Evolutionary conservation across 345 rosid species (phyloP).

Genomic region (Eucalyptus fibrosa): DNA sequence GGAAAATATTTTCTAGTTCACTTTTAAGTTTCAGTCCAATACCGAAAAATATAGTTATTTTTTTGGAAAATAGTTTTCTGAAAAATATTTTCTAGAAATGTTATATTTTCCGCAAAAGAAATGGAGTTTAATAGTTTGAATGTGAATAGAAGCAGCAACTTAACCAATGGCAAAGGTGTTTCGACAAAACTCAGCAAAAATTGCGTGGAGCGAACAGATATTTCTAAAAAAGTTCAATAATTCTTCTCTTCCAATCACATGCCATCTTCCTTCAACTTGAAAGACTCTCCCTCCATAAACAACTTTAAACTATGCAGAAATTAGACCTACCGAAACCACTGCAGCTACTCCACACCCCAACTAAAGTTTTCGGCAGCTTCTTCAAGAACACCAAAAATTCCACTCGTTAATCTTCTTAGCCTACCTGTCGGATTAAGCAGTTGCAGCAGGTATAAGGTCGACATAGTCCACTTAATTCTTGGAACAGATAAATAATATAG

Average conservation of each 20-base stretch:
- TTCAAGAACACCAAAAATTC: background rate
- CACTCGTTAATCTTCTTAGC: background rate
- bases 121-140: background rate
- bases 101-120: too few species aligned
- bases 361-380: background rate
- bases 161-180: background rate
- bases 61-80: too few species aligned
- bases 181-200: background rate
- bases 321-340: background rate
- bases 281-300: background rate
- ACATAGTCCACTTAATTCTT: background rate
- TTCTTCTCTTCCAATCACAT: background rate
- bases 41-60: too few species aligned
- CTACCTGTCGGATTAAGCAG: background rate
- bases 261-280: background rate
- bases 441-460: background rate
- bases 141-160: background rate
- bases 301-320: background rate
- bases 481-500: background rate
- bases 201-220: background rate
- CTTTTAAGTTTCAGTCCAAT: accelerated
- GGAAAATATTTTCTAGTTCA: too few species aligned
- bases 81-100: too few species aligned
- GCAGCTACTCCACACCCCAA: background rate
- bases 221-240: background rate